These are phyloP conservation scores for Fusarium goolgardi DNA, from an alignment of 2,329 filamentous ascomycete genomes.

Conservation along the genomic window DNA sequence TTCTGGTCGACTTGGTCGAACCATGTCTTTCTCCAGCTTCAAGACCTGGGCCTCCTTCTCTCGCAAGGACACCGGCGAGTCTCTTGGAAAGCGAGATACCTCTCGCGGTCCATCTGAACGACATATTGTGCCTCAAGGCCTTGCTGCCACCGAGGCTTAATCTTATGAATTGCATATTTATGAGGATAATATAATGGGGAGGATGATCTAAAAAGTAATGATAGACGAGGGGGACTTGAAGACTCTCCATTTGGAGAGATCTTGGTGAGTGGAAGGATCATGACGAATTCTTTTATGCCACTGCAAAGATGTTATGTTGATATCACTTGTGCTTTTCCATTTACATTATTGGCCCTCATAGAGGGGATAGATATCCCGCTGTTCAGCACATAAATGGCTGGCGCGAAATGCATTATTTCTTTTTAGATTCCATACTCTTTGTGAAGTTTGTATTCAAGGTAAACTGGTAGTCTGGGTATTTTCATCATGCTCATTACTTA, in stretches of 20 bases:
- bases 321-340: constrained; percentile 29
- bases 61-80: constrained; percentile 56
- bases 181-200: constrained; percentile 1
- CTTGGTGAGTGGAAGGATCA: constrained; percentile 3
- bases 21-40: constrained; percentile 65
- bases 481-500: neutral
- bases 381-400: constrained; percentile 5
- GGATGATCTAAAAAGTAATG: constrained; percentile 6
- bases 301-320: constrained; percentile 20
- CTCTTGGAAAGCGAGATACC: constrained; percentile 45
- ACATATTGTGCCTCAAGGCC: constrained; percentile 45
- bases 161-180: constrained; percentile 15
- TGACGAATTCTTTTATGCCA: constrained; percentile 12
- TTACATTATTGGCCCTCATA: constrained; percentile 31
- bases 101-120: constrained; percentile 39
- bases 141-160: constrained; percentile 45
- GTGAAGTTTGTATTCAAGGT: neutral
- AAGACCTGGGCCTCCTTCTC: constrained; percentile 59
- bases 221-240: constrained; percentile 1
- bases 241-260: constrained; percentile 2
- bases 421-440: neutral
- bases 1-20: constrained; percentile 59
- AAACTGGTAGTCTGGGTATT: neutral
- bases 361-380: constrained; percentile 42
- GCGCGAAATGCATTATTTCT: constrained; percentile 20